Evolutionary conservation across 495 filamentous ascomycete species (phyloP).

Genomic region (Penicillium nucicola): DNA sequence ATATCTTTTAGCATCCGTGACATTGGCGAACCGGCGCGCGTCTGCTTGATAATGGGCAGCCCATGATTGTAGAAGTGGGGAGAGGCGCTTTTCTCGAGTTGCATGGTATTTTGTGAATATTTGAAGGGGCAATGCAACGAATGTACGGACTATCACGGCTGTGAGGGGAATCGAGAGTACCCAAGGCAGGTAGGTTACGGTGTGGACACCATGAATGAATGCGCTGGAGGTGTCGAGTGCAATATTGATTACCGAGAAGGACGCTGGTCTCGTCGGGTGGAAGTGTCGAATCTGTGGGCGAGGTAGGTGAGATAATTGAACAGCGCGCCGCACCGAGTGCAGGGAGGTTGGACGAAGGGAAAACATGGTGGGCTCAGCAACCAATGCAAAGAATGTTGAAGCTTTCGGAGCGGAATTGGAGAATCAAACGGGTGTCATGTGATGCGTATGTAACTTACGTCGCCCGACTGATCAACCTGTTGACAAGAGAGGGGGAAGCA

Average conservation of each 20-base stretch:
- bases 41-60: constrained; percentile 22
- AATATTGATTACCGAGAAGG: constrained; percentile 37
- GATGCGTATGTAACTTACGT: constrained; percentile 23
- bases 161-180: constrained; percentile 65
- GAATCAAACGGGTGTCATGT: constrained; percentile 17
- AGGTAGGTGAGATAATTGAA: constrained; percentile 10
- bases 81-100: constrained; percentile 41
- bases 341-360: constrained; percentile 11
- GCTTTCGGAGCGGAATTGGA: neutral
- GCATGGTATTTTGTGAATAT: constrained; percentile 46
- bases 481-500: constrained; percentile 13
- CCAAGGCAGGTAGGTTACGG: constrained; percentile 63
- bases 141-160: constrained; percentile 58
- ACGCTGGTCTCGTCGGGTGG: constrained; percentile 40
- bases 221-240: constrained; percentile 49
- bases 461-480: constrained; percentile 18
- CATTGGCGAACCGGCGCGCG: constrained; percentile 5
- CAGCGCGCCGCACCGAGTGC: constrained; percentile 4
- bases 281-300: constrained; percentile 39
- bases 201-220: constrained; percentile 61
- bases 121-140: constrained; percentile 56
- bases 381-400: neutral
- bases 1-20: neutral
- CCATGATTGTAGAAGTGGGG: constrained; percentile 53
- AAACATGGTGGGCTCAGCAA: constrained; percentile 10